These are phyloP conservation scores for Trypanosoma grayi DNA, from an alignment of 208 protist species.

Conservation along the genomic window DNA sequence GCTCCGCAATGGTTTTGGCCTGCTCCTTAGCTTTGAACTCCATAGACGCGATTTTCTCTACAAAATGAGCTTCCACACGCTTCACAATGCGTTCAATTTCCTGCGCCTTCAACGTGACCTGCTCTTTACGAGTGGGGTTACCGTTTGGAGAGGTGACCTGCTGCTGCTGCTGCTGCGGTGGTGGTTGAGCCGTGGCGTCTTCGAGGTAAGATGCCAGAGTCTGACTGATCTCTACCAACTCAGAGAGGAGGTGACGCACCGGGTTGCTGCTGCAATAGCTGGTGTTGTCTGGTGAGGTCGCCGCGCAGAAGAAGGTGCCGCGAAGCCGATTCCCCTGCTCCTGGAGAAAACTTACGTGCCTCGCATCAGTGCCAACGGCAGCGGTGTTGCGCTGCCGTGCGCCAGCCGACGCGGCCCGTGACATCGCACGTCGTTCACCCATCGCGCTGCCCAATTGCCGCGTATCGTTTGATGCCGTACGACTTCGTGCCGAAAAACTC, in stretches of 20 bases:
- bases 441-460: background rate
- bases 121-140: constrained; percentile 17
- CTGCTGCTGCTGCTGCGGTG: background rate
- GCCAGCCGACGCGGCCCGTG: background rate
- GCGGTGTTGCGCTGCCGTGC: background rate
- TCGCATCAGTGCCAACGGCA: background rate
- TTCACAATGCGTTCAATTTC: constrained; percentile 83
- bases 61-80: constrained; percentile 76
- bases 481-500: background rate
- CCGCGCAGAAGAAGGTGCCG: background rate
- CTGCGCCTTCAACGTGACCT: constrained; percentile 60
- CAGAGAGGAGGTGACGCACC: constrained; percentile 55
- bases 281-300: background rate
- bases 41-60: constrained; percentile 39
- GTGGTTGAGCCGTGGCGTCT: constrained; percentile 15
- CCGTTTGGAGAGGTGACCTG: background rate
- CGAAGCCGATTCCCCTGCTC: background rate
- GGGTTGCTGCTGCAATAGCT: constrained; percentile 6
- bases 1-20: constrained; percentile 23
- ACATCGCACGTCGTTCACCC: background rate
- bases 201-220: constrained; percentile 56
- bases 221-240: constrained; percentile 69
- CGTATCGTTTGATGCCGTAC: background rate
- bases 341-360: constrained; percentile 6
- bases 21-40: constrained; percentile 37